Evolutionary conservation across 495 filamentous ascomycete species (phyloP).

Genomic region (Ramalina intermedia): DNA sequence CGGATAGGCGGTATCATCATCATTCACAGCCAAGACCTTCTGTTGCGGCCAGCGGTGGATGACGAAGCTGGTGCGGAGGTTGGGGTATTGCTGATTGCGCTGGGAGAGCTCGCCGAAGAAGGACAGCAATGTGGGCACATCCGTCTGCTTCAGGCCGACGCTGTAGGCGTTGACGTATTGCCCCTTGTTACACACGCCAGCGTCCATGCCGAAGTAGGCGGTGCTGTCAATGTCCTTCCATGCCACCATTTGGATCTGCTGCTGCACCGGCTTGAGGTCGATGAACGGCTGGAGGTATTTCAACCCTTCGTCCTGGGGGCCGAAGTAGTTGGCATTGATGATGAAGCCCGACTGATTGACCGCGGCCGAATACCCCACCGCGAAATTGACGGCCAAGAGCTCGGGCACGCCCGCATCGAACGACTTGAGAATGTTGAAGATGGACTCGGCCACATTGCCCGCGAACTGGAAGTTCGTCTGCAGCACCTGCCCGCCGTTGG

Average conservation of each 20-base stretch:
- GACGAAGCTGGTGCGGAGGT: conserved; percentile 5
- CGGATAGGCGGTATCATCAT: conserved; percentile 20
- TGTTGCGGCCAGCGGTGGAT: conserved; percentile 19
- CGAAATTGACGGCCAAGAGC: conserved; percentile 8
- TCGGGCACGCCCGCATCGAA: conserved; percentile 16
- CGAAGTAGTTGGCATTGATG: conserved; percentile 4
- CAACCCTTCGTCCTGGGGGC: background rate
- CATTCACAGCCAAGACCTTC: conserved; percentile 12
- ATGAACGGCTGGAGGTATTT: conserved; percentile 2
- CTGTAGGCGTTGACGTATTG: conserved; percentile 3
- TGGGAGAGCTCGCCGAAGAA: conserved; percentile 9
- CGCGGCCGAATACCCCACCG: too few species aligned
- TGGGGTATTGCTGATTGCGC: conserved; percentile 1
- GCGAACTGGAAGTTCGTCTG: conserved; percentile 14
- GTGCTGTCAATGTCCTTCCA: background rate
- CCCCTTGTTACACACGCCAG: background rate
- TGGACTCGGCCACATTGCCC: conserved; percentile 5
- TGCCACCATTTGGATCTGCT: background rate
- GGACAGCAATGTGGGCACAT: conserved; percentile 1
- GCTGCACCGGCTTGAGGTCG: background rate
- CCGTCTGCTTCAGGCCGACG: conserved; percentile 9
- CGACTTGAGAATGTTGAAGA: conserved; percentile 15
- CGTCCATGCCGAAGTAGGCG: background rate
- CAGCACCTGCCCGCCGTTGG: conserved; percentile 16
- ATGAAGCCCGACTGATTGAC: background rate